Evolutionary conservation across 495 filamentous ascomycete species (phyloP), one percentile per base, ranked within the genome.

Genomic region (Aspergillus sparsus): DNA sequence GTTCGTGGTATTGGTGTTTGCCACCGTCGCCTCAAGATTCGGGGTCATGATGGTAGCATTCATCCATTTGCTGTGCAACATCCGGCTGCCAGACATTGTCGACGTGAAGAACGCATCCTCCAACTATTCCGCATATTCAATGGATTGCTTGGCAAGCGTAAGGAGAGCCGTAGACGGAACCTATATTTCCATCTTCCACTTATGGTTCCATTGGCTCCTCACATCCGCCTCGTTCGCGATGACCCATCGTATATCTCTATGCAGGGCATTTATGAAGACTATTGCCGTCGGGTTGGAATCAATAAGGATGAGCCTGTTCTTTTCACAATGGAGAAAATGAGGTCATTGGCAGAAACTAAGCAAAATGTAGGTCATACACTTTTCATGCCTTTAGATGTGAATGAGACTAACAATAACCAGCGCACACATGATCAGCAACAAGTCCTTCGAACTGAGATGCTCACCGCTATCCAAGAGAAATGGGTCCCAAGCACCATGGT

Each of bases 101-200:
- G 95, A 57, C 86, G 95, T 13, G 95, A 99, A 68, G 95, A 99
- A 71, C 83, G 93, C 35, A 96, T 98, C 53, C 73, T 96, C 45
- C 95, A 99, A 71, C 80, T 99, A n/a, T 99, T 98, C 85, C 85
- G 95, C 18, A 95, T 96, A 61, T 93, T 99, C 78, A 98, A 99
- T 71, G 90, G 91, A 61, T 85, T 87, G 33, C 80, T 99, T 45
- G 81, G 85, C 13, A 93, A 93, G 74, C 88, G 91, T 65, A 98
- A 98, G 77, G 95, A 99, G 73, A 93, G 89, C 66, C 85, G 95
- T 49, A 87, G 93, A 10, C 87, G 95, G 35, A 97, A 98, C 69
- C 79, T 99, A 37, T 92, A 92, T 70, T 99, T 99, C 80, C 91
- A 94, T 58, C 83, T 99, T 37, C 95, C 95, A 2, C 76, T 97